A percentile compares a stretch with the other conserved stretches of the same genome.
phyloP scores from a whole-genome alignment of 768 basidiomycete species.

The Pulveroboletus frians region DNA sequence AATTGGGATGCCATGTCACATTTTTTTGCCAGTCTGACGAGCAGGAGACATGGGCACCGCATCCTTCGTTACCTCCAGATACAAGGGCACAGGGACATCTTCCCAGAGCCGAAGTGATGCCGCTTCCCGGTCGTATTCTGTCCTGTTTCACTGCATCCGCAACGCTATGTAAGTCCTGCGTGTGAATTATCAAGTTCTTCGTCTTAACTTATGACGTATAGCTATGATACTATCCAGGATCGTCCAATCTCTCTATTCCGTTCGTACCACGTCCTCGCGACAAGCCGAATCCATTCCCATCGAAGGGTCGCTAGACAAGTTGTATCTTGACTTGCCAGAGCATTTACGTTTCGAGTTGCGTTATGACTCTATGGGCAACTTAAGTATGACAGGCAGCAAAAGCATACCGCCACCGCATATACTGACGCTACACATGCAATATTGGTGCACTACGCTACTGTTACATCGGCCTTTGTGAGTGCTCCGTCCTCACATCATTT shows the following conservation, averaged over 20 bases:
- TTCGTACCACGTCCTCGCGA: conserved; percentile 50
- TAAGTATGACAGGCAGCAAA: conserved; percentile 18
- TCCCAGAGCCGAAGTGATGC: conserved; percentile 11
- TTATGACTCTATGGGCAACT: conserved; percentile 32
- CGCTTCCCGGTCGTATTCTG: conserved; percentile 46
- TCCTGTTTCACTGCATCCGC: conserved; percentile 81
- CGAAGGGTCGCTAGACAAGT: conserved; percentile 63
- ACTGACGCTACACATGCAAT: conserved; percentile 77
- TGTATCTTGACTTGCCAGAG: conserved; percentile 67
- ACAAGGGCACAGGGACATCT: conserved; percentile 28
- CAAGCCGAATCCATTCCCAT: conserved; percentile 53
- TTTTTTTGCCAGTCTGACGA: conserved; percentile 52
- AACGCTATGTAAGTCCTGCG: conserved; percentile 50
- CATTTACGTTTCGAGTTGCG: conserved; percentile 61
- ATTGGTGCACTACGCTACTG: conserved; percentile 74
- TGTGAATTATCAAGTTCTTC: background rate
- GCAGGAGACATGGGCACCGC: conserved; percentile 48
- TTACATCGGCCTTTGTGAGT: conserved; percentile 78
- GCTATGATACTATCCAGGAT: conserved; percentile 66
- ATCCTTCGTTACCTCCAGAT: conserved; percentile 31
- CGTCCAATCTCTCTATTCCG: conserved; percentile 67
- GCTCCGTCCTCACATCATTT: background rate
- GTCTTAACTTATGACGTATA: conserved; percentile 25
- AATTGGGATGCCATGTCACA: background rate
- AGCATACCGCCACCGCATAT: conserved; percentile 54